These are phyloP conservation scores for Quercus engelmannii DNA, from an alignment of 306 rosid species.

Conservation along the genomic window DNA sequence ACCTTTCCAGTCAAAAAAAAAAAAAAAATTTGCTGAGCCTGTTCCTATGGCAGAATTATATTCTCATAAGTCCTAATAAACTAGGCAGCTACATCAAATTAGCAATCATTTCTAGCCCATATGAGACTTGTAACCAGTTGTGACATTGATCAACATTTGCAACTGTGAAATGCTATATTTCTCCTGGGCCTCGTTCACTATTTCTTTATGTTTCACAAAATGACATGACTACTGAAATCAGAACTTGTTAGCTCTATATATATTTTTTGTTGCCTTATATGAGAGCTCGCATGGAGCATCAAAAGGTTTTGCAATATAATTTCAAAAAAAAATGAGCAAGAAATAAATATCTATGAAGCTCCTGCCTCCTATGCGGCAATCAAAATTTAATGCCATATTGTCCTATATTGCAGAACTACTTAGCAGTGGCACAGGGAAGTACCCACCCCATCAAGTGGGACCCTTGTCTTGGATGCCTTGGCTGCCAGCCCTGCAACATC, in stretches of 20 bases:
- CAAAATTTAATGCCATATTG: not conserved
- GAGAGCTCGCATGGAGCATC: not conserved
- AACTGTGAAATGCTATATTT: not conserved
- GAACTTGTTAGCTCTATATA: not conserved
- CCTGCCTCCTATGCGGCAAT: not conserved
- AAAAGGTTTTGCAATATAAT: not conserved
- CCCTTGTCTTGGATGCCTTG: slow-evolving; percentile 26
- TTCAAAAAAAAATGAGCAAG: not conserved
- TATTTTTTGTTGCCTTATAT: not conserved
- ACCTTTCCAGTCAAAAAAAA: no score
- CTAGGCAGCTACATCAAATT: not conserved
- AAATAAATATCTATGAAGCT: not conserved
- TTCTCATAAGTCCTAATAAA: no score
- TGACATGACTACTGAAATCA: not conserved
- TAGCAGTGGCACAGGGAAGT: slow-evolving; percentile 37
- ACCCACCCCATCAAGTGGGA: slow-evolving; percentile 25
- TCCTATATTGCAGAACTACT: not conserved
- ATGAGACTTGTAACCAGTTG: not conserved
- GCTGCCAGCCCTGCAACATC: slow-evolving; percentile 32
- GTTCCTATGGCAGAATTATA: no score
- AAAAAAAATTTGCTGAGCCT: no score
- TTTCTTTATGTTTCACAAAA: not conserved
- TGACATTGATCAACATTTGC: not conserved
- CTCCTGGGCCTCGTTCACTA: not conserved
- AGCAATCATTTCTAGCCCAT: not conserved